Percentiles rank a stretch among this genome's conserved stretches.
Evolutionary conservation across 2,329 filamentous ascomycete genomes (phyloP).

Genomic region (Macrophomina tecta): DNA sequence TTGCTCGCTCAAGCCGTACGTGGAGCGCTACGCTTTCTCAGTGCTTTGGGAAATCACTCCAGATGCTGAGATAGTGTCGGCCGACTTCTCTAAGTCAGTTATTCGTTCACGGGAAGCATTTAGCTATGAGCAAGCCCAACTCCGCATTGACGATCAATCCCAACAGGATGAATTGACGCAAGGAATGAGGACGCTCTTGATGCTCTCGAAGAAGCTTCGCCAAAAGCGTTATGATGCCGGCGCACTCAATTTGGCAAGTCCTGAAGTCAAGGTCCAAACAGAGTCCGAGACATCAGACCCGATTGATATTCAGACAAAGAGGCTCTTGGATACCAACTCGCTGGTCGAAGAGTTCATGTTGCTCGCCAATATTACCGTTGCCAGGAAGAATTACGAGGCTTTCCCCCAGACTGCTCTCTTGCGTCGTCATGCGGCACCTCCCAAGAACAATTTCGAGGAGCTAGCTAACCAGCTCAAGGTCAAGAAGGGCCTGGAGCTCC

Average conservation of each 20-base stretch:
- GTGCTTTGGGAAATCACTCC: constrained; percentile 79
- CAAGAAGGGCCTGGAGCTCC: constrained; percentile 80
- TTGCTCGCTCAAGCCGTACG: constrained; percentile 94
- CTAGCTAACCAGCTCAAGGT: constrained; percentile 88
- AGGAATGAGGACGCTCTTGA: constrained; percentile 85
- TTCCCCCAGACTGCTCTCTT: constrained; percentile 96
- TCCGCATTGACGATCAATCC: constrained; percentile 87
- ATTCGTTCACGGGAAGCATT: constrained; percentile 97
- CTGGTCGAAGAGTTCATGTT: constrained; percentile 99
- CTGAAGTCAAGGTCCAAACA: constrained; percentile 93
- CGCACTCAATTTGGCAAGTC: constrained; percentile 93
- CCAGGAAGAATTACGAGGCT: constrained; percentile 83
- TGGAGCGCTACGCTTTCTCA: constrained; percentile 72
- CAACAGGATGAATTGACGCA: constrained; percentile 88
- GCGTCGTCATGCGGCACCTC: constrained; percentile 87
- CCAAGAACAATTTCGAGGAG: constrained; percentile 96
- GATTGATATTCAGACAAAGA: constrained; percentile 94
- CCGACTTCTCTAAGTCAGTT: constrained; percentile 95
- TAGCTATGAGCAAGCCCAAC: constrained; percentile 94
- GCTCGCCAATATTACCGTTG: constrained; percentile 95
- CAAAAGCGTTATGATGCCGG: constrained; percentile 97
- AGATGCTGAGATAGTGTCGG: constrained; percentile 81
- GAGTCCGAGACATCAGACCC: constrained; percentile 96
- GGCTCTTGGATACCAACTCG: constrained; percentile 93
- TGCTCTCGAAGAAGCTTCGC: constrained; percentile 89